These are phyloP conservation scores for Pelargonium nanum DNA, from an alignment of 345 rosid species.

Conservation along the genomic window DNA sequence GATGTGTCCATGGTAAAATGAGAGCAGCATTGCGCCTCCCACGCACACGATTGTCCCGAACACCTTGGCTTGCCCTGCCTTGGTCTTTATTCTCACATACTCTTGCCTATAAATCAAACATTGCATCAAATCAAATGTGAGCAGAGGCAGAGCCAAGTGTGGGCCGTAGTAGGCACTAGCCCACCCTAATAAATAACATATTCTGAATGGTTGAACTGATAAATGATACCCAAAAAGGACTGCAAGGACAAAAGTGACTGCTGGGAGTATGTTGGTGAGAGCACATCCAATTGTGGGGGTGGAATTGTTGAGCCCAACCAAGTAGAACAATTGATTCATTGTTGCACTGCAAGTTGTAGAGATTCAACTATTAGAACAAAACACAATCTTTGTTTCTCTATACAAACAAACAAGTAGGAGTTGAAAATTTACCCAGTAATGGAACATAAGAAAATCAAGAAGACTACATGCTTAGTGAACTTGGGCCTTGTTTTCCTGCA, in stretches of 20 bases:
- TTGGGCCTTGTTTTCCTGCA: constrained; percentile 74
- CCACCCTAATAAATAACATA: neutral
- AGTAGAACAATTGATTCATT: constrained; percentile 69
- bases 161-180: no score
- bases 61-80: constrained; percentile 70
- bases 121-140: neutral
- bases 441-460: constrained; percentile 65
- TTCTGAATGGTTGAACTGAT: neutral
- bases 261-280: constrained; percentile 64
- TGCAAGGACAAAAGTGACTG: constrained; percentile 66
- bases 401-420: neutral
- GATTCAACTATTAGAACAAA: neutral
- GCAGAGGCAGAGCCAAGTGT: neutral
- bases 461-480: constrained; percentile 40
- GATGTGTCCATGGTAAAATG: constrained; percentile 67
- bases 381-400: no score
- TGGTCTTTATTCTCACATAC: constrained; percentile 39
- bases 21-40: constrained; percentile 83
- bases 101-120: constrained; percentile 49
- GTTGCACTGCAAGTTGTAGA: constrained; percentile 38
- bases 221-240: constrained; percentile 50
- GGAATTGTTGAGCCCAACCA: constrained; percentile 61
- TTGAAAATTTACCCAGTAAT: constrained; percentile 57
- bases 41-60: constrained; percentile 69
- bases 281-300: constrained; percentile 85